A percentile compares a stretch with the other conserved stretches of the same genome.
These are phyloP conservation scores for Seiridium unicorne DNA, from an alignment of 2,329 filamentous ascomycete genomes.

Conservation along the genomic window DNA sequence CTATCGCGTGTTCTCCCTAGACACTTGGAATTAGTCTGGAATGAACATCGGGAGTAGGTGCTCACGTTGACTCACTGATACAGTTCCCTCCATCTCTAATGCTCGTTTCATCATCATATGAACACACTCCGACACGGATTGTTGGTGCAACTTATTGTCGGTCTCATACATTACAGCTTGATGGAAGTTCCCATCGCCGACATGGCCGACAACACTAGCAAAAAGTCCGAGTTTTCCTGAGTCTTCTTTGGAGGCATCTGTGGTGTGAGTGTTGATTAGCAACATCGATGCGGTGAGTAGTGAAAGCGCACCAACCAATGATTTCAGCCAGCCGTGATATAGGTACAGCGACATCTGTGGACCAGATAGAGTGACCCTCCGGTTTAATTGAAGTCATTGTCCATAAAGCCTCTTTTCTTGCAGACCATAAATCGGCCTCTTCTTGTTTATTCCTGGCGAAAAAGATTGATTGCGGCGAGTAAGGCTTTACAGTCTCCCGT, in stretches of 20 bases:
- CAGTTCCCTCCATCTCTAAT: conserved; percentile 66
- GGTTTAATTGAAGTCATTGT: conserved; percentile 55
- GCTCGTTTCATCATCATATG: conserved; percentile 65
- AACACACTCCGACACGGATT: conserved; percentile 46
- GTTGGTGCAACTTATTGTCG: conserved; percentile 44
- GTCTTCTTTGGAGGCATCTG: conserved; percentile 56
- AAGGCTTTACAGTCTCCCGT: conserved; percentile 50
- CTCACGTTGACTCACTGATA: conserved; percentile 36
- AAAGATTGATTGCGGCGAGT: conserved; percentile 61
- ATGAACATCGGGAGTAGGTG: conserved; percentile 18
- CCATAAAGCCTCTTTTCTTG: conserved; percentile 66
- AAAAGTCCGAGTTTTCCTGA: conserved; percentile 55
- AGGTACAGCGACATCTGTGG: conserved; percentile 68
- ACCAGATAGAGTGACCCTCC: conserved; percentile 57
- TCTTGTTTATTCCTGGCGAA: conserved; percentile 66
- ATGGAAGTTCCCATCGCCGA: conserved; percentile 70
- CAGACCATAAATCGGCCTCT: conserved; percentile 63
- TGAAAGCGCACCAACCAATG: conserved; percentile 29
- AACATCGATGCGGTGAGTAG: background rate
- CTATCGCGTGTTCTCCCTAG: conserved; percentile 59
- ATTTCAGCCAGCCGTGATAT: conserved; percentile 58
- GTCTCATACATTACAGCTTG: conserved; percentile 39
- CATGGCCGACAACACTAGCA: conserved; percentile 62
- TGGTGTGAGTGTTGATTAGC: background rate
- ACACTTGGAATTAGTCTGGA: background rate